Evolutionary conservation across 306 rosid genomes (phyloP).

Genomic region (Aeschynomene evenia): DNA sequence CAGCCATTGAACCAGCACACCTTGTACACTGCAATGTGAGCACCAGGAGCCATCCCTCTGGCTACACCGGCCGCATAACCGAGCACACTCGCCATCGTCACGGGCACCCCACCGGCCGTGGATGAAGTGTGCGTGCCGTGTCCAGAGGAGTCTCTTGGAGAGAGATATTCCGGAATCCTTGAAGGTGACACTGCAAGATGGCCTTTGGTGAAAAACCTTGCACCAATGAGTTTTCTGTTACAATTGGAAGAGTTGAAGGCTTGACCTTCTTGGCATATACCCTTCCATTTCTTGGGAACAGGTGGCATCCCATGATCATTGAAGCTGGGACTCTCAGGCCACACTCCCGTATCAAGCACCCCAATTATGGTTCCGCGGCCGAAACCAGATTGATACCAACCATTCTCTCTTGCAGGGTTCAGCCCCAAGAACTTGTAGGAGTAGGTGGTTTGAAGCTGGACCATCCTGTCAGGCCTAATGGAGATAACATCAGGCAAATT

Average conservation of each 20-base stretch:
- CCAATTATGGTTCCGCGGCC: conserved; percentile 83
- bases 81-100: conserved; percentile 54
- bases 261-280: conserved; percentile 78
- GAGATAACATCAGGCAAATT: conserved; percentile 70
- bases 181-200: conserved; percentile 63
- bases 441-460: conserved; percentile 74
- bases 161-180: conserved; percentile 56
- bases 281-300: conserved; percentile 75
- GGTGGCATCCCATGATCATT: conserved; percentile 70
- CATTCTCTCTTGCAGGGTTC: conserved; percentile 40
- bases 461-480: conserved; percentile 52
- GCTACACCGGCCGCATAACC: conserved; percentile 89
- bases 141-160: conserved; percentile 84
- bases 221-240: conserved; percentile 84
- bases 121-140: conserved; percentile 94
- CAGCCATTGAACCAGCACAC: conserved; percentile 94
- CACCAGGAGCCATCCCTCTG: conserved; percentile 82
- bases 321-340: conserved; percentile 96
- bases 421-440: conserved; percentile 88
- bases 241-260: conserved; percentile 69
- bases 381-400: conserved; percentile 66
- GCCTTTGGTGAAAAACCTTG: conserved; percentile 80
- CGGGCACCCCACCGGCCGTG: conserved; percentile 73
- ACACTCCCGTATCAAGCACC: conserved; percentile 86
- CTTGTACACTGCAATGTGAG: conserved; percentile 82